phyloP scores from a whole-genome alignment of 225 moss, liverwort and hornwort genomes.

The Thuidium tamariscinum region DNA sequence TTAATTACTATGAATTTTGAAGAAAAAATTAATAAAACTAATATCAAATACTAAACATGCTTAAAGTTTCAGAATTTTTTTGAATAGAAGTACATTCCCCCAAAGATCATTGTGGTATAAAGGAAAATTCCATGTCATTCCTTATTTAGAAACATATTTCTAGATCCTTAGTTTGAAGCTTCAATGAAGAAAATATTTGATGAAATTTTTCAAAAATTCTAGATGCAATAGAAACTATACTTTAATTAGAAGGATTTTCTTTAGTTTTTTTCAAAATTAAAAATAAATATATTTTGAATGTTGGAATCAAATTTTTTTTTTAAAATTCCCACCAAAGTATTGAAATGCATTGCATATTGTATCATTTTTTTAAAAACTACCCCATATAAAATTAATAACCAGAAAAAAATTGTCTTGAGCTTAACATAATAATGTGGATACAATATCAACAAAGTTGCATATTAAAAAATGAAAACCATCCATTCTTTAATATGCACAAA shows the following conservation, averaged over 20 bases:
- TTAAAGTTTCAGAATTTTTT: rapidly evolving
- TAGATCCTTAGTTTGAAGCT: not conserved
- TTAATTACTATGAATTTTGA: not conserved
- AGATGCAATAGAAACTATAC: not conserved
- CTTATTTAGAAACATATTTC: not conserved
- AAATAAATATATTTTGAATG: rapidly evolving
- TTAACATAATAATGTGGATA: not conserved
- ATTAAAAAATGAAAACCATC: not conserved
- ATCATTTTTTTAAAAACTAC: not conserved
- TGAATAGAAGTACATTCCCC: not conserved
- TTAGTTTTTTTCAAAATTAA: not conserved
- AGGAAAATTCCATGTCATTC: not conserved
- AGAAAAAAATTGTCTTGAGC: not conserved
- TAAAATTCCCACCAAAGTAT: too few species aligned
- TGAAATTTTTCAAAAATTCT: not conserved
- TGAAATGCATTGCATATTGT: not conserved
- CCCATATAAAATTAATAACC: not conserved
- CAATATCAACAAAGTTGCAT: not conserved
- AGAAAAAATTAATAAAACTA: not conserved
- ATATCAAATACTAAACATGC: not conserved
- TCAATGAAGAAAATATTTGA: not conserved
- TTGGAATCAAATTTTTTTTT: not conserved
- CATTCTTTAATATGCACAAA: too few species aligned
- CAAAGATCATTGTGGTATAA: not conserved
- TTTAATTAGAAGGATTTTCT: not conserved